A percentile compares a stretch with the other conserved stretches of the same genome.
These are phyloP conservation scores for Whalleya microplaca DNA, from an alignment of 2,329 filamentous ascomycete genomes.

Conservation along the genomic window DNA sequence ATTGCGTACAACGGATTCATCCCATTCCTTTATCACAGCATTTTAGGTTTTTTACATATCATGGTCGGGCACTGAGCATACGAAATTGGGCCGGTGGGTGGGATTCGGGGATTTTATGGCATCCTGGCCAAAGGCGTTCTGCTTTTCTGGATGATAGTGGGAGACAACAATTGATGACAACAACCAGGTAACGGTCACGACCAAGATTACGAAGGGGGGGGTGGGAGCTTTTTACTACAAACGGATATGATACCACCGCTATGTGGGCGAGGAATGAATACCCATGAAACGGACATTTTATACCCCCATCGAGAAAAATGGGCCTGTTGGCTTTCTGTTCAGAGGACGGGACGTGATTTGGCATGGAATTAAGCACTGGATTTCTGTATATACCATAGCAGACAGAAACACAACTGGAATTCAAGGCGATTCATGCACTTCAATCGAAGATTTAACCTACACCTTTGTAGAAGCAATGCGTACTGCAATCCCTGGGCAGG, in stretches of 20 bases:
- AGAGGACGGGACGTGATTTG: background rate
- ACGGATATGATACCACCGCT: conserved; percentile 23
- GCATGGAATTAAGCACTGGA: background rate
- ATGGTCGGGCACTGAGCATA: background rate
- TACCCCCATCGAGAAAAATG: background rate
- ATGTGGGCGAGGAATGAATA: conserved; percentile 1
- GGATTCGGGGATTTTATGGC: conserved; percentile 1
- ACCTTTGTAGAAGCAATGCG: too few relatives aligned
- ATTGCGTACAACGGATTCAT: conserved; percentile 6
- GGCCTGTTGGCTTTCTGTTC: background rate
- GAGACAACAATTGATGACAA: conserved; percentile 27
- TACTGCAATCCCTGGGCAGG: too few relatives aligned
- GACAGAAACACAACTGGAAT: background rate
- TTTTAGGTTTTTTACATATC: conserved; percentile 8
- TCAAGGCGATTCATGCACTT: background rate
- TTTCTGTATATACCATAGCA: background rate
- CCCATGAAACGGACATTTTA: background rate
- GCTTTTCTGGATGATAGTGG: conserved; percentile 24
- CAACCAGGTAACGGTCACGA: conserved; percentile 24
- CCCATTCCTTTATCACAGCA: conserved; percentile 12
- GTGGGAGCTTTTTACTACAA: conserved; percentile 8
- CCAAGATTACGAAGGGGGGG: conserved; percentile 8
- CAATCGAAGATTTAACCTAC: too few relatives aligned
- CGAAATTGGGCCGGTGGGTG: background rate
- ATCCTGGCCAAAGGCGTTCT: conserved; percentile 8